Percentiles rank a stretch among this genome's conserved stretches.
phyloP scores from a whole-genome alignment of 129 eudicot genomes.

The Gnaphalium uliginosum region DNA sequence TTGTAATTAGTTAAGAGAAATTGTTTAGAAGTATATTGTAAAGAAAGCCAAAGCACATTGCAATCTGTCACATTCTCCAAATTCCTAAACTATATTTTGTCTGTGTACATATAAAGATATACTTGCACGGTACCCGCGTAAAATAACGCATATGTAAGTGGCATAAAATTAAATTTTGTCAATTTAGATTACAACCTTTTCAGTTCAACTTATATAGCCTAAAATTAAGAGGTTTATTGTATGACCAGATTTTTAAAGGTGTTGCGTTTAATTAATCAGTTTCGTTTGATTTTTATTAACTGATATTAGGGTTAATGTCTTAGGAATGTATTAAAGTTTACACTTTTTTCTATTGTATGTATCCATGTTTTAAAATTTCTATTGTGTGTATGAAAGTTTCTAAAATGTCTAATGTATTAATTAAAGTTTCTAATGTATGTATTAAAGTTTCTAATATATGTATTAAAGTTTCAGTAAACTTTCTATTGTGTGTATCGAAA shows the following conservation, averaged over 20 bases:
- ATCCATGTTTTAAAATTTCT: too few relatives aligned
- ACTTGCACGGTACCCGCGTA: background rate
- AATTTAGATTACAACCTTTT: background rate
- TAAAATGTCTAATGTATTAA: too few relatives aligned
- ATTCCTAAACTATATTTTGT: too few relatives aligned
- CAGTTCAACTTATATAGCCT: background rate
- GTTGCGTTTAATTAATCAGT: background rate
- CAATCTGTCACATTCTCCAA: background rate
- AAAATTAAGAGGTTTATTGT: background rate
- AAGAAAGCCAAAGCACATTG: background rate
- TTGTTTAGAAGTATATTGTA: conserved; percentile 16
- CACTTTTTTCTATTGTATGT: too few relatives aligned
- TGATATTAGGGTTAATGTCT: too few relatives aligned
- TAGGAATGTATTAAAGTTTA: too few relatives aligned
- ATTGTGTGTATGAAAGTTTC: too few relatives aligned
- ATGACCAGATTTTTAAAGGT: background rate
- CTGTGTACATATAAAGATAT: too few relatives aligned
- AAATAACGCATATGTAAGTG: background rate
- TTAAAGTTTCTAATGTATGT: too few relatives aligned
- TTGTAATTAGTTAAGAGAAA: conserved; percentile 2
- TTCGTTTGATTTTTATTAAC: background rate
- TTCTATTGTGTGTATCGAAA: too few relatives aligned
- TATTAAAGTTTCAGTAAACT: too few relatives aligned
- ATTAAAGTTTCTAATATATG: too few relatives aligned
- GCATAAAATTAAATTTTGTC: background rate